Conservation (phyloP, 805 yeast species). For the Gaillardinia entomophila region DNA sequence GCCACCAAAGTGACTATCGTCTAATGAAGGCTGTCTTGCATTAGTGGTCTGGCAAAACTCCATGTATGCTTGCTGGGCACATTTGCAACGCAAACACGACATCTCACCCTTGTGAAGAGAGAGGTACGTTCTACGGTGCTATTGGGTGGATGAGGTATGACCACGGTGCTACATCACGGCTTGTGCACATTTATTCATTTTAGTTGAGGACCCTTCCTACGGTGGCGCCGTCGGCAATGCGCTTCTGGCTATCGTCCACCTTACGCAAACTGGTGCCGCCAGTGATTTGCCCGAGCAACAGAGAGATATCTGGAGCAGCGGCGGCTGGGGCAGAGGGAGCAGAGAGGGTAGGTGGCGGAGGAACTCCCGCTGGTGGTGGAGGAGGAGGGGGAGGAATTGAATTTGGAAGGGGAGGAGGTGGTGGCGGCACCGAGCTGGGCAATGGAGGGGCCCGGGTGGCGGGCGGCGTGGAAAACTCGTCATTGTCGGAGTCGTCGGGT, state of each 20-base stretch:
- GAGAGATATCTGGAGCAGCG: slow-evolving; percentile 32
- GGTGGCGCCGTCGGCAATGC: slow-evolving; percentile 37
- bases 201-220: slow-evolving; percentile 54
- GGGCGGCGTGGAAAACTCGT: slow-evolving; percentile 5
- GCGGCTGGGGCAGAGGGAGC: slow-evolving; percentile 15
- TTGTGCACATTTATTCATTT: too few species aligned
- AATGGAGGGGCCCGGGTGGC: slow-evolving; percentile 2
- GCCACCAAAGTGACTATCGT: too few species aligned
- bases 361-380: slow-evolving; percentile 12
- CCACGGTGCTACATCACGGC: too few species aligned
- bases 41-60: too few species aligned
- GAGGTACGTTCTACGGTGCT: too few species aligned
- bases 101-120: too few species aligned
- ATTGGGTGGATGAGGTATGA: too few species aligned
- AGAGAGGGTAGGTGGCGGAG: slow-evolving; percentile 26
- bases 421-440: slow-evolving; percentile 4
- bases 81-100: too few species aligned
- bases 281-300: slow-evolving; percentile 52
- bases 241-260: slow-evolving; percentile 45
- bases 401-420: slow-evolving; percentile 5
- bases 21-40: too few species aligned
- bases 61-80: too few species aligned
- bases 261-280: slow-evolving; percentile 47
- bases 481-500: not conserved
- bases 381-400: slow-evolving; percentile 2